Evolutionary conservation across 768 basidiomycete genomes (phyloP).

Genomic region (Melanogaster broomeanus): DNA sequence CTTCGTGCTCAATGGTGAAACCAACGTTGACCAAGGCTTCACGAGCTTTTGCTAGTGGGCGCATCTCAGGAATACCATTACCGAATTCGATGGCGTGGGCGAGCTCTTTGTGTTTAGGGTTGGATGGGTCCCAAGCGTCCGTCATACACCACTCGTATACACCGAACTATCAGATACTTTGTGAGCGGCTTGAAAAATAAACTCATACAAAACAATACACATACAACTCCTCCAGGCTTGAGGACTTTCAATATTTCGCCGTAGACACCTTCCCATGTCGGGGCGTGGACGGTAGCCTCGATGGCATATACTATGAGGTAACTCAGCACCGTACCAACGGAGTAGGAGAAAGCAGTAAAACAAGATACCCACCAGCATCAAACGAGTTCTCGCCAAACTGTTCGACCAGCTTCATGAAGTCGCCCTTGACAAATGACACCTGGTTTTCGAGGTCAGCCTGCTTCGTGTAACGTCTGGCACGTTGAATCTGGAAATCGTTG

Average conservation of each 20-base stretch:
- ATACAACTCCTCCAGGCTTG: conserved; percentile 92
- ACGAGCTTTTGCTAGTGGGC: conserved; percentile 66
- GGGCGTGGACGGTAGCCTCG: conserved; percentile 97
- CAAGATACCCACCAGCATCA: conserved; percentile 74
- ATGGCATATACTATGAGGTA: conserved; percentile 82
- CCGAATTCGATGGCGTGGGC: conserved; percentile 93
- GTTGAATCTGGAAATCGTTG: conserved; percentile 91
- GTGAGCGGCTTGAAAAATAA: neutral
- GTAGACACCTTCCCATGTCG: conserved; percentile 94
- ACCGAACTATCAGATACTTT: conserved; percentile 64
- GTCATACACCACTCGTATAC: conserved; percentile 99
- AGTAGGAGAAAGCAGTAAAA: neutral
- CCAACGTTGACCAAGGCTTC: conserved; percentile 83
- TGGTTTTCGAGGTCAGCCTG: conserved; percentile 72
- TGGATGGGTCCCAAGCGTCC: too few species aligned
- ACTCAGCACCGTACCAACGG: conserved; percentile 1
- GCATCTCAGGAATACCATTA: conserved; percentile 98
- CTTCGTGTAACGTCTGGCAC: conserved; percentile 84
- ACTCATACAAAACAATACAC: conserved; percentile 34
- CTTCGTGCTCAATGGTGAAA: conserved; percentile 86
- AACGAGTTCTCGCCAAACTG: conserved; percentile 92
- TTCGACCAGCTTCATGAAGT: conserved; percentile 94
- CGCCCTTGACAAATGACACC: conserved; percentile 88
- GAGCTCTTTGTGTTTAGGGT: too few species aligned
- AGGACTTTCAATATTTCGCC: conserved; percentile 89